phyloP scores from a whole-genome alignment of 371 early-diverging fungal species.

The Mortierella sp. region DNA sequence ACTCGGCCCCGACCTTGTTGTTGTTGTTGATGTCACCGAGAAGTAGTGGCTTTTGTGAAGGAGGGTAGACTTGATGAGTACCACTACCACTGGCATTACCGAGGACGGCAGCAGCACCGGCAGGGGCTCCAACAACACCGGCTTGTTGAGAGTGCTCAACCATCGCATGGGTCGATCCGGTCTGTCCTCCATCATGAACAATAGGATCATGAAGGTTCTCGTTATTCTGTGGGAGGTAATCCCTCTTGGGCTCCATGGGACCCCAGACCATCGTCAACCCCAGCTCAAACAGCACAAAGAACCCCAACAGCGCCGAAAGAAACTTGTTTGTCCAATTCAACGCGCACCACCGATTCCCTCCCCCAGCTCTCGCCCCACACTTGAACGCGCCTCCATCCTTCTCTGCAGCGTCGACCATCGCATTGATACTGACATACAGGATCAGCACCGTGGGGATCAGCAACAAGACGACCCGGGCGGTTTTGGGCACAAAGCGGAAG shows the following conservation, averaged over 20 bases:
- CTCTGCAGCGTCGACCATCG: not conserved
- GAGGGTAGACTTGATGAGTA: not conserved
- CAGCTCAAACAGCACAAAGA: not conserved
- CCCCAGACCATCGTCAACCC: not conserved
- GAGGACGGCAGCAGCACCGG: not conserved
- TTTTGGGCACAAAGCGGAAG: not conserved
- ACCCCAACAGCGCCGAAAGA: not conserved
- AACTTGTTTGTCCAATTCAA: constrained; percentile 6
- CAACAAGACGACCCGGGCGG: not conserved
- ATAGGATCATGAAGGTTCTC: not conserved
- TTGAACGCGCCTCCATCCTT: not conserved
- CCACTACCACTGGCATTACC: not conserved
- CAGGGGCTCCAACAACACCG: not conserved
- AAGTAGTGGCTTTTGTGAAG: not conserved
- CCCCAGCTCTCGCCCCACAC: not conserved
- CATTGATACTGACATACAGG: not conserved
- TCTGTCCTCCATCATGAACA: constrained; percentile 5
- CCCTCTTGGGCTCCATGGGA: not conserved
- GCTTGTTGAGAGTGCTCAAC: not conserved
- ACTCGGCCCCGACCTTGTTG: not conserved
- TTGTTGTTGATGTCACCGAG: not conserved
- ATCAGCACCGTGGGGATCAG: not conserved
- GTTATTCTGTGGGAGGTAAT: not conserved
- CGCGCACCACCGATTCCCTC: not conserved
- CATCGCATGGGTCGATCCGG: not conserved